Conservation (phyloP, 768 basidiomycete genomes). For the Cystobasidium ongulense region DNA sequence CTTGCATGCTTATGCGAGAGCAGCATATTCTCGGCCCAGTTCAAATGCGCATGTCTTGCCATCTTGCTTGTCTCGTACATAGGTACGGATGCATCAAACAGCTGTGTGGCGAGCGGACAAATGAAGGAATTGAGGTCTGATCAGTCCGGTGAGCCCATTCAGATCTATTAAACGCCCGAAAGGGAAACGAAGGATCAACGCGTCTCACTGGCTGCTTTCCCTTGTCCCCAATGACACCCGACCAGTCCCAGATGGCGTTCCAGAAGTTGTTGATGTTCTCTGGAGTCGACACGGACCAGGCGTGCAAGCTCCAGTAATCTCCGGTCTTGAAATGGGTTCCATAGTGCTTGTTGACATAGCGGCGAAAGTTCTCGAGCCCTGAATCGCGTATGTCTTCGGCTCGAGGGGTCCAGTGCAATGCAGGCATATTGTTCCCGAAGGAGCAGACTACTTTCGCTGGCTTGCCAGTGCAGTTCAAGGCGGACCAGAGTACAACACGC, state of each 20-base stretch:
- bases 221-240: slow-evolving; percentile 34
- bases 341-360: not conserved
- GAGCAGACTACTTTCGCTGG: too few relatives aligned
- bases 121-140: too few relatives aligned
- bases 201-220: not conserved
- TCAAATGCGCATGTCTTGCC: slow-evolving; percentile 1
- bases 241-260: slow-evolving; percentile 33
- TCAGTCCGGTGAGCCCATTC: too few relatives aligned
- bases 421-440: too few relatives aligned
- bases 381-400: too few relatives aligned
- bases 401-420: too few relatives aligned
- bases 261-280: slow-evolving; percentile 36
- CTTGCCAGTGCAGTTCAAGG: too few relatives aligned
- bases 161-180: not conserved
- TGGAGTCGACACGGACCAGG: not conserved
- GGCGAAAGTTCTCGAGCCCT: too few relatives aligned
- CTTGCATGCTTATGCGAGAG: slow-evolving; percentile 36
- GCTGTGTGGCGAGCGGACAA: not conserved
- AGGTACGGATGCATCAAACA: slow-evolving; percentile 22
- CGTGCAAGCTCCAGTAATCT: too few relatives aligned
- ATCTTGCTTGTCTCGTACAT: slow-evolving; percentile 26
- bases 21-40: slow-evolving; percentile 39
- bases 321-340: too few relatives aligned
- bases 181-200: not conserved
- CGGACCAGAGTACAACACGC: too few relatives aligned